Evolutionary conservation across 345 rosid genomes (phyloP), one percentile per base, ranked within the genome.

Genomic region (Carallia pectinifolia): DNA sequence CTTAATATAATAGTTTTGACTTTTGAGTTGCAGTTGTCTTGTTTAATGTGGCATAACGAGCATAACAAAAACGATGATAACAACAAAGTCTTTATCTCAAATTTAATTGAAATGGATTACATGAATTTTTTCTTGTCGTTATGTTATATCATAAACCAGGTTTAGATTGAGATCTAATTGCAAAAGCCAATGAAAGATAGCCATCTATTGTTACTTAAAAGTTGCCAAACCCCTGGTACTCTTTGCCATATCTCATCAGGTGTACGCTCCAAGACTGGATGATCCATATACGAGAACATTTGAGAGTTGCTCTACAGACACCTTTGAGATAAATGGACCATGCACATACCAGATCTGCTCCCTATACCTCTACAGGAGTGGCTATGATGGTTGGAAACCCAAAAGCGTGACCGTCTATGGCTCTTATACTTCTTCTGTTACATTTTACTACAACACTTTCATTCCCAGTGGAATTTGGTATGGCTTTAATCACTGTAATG

Each of bases 361-460:
- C 65, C 58, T 88, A 16, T 88, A 82, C 70, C 66, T 90, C 61
- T 75, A 84, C 67, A 81, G 84, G 63, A 72, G 69, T 33, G 94
- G 94, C 53, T 56, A 66, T 27, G 94, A 90, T 70, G 91, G 94
- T 12, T 92, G 96, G 97, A 80, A 83, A 54, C 97, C 96, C 0
- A 83, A 80, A 59, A 78, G 78, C 13, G 81, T 88, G 70, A 78
- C 78, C 12, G 73, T 92, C 33, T 84, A 70, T 44, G 82, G 91
- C 27, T 56, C 77, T 13, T 62, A 85, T 50, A 61, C 80, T 18
- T 80, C 59, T 50, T 56, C 88, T 3, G 81, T 84, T 3, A 80
- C 83, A 6, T 88, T 88, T 71, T 69, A 85, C 67, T 81, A 84
- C 72, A 72, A 77, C 71, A 79, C 83, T 31, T 84, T 74, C 73